These are phyloP conservation scores for Colletotrichum karsti DNA, from an alignment of 2,329 filamentous ascomycete genomes.

Conservation along the genomic window DNA sequence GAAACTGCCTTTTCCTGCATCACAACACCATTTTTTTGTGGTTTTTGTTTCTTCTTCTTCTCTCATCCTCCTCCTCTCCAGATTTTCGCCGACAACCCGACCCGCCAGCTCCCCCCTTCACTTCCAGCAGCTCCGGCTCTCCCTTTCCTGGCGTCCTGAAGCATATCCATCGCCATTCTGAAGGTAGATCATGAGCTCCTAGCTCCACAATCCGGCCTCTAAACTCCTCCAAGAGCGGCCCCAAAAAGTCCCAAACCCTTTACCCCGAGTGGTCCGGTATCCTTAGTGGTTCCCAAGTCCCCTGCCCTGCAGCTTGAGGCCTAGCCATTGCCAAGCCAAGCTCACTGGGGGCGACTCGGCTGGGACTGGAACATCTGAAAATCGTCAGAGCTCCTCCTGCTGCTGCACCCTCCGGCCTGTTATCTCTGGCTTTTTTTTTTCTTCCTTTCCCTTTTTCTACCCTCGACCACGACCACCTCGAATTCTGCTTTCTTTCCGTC, in stretches of 20 bases:
- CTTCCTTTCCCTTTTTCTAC: not conserved
- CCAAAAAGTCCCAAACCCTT: not conserved
- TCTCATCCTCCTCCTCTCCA: not conserved
- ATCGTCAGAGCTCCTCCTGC: slow-evolving; percentile 25
- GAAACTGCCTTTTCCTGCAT: not conserved
- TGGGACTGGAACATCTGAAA: slow-evolving; percentile 25
- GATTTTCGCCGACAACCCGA: not conserved
- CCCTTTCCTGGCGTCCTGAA: slow-evolving; percentile 9
- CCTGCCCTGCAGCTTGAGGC: not conserved
- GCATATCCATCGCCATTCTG: slow-evolving; percentile 23
- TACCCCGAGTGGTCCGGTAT: not conserved
- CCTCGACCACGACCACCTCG: not conserved
- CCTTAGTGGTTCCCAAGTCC: not conserved
- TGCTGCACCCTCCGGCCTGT: not conserved
- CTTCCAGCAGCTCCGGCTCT: not conserved
- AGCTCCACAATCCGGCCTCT: slow-evolving; percentile 16
- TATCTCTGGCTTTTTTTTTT: not conserved
- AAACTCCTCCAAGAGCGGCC: not conserved
- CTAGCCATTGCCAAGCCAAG: not conserved
- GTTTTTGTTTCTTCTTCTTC: not conserved
- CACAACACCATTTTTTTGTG: not conserved
- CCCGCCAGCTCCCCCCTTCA: not conserved
- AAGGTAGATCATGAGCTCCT: slow-evolving; percentile 30
- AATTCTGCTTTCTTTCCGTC: not conserved
- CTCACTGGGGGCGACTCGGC: not conserved